phyloP scores from a whole-genome alignment of 371 early-diverging fungal genomes.

The Mortierella polycephala region DNA sequence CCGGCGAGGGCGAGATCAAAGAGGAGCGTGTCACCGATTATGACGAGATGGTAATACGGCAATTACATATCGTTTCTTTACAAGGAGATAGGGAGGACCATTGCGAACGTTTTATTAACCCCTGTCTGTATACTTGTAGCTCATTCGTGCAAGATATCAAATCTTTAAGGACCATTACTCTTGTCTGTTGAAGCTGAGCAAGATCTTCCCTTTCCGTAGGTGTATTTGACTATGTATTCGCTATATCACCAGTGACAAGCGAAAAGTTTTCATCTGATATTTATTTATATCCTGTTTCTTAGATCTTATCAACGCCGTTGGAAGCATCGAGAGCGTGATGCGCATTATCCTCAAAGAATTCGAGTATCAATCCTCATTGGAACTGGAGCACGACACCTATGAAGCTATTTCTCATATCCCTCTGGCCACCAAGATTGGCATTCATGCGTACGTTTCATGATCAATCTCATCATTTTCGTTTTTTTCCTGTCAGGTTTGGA shows the following conservation, averaged over 20 bases:
- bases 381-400: conserved; percentile 69
- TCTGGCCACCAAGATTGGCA: conserved; percentile 70
- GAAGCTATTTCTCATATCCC: conserved; percentile 76
- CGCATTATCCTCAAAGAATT: conserved; percentile 72
- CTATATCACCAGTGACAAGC: too few species aligned
- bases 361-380: conserved; percentile 74
- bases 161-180: conserved; percentile 77
- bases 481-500: neutral
- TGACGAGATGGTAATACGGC: conserved; percentile 64
- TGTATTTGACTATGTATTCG: neutral
- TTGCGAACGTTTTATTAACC: neutral
- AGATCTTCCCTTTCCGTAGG: conserved; percentile 79
- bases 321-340: conserved; percentile 72
- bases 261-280: neutral
- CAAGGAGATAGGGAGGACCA: neutral
- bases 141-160: conserved; percentile 72
- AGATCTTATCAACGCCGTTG: conserved; percentile 75
- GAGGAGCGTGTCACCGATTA: conserved; percentile 77
- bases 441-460: conserved; percentile 59
- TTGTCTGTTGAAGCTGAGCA: conserved; percentile 67
- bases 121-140: conserved; percentile 12
- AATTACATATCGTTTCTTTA: neutral
- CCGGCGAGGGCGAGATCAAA: conserved; percentile 70
- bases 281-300: neutral
- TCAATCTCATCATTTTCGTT: neutral